Percentiles rank a stretch among this genome's conserved stretches.
Evolutionary conservation across 352 stramenopile species (phyloP).

Genomic region (Blastocystis sp.): DNA sequence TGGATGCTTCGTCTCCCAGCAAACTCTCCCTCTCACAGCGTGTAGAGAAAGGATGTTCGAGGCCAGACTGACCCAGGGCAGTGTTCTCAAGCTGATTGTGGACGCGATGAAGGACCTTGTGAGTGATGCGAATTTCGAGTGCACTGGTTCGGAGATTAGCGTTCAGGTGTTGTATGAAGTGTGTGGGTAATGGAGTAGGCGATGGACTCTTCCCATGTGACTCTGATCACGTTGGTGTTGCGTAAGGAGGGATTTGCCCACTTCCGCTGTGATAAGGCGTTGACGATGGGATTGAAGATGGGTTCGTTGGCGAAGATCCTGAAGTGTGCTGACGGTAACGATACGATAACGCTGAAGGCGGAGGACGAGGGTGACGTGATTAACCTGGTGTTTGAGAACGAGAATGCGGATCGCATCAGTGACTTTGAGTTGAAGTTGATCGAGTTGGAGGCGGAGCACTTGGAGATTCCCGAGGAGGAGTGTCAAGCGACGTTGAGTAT

Average conservation of each 20-base stretch:
- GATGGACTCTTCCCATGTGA: conserved; percentile 99
- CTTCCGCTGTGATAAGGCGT: conserved; percentile 94
- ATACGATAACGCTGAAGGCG: conserved; percentile 95
- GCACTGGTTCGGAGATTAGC: conserved; percentile 85
- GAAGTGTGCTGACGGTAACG: conserved; percentile 96
- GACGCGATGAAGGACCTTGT: conserved; percentile 99
- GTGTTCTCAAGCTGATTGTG: conserved; percentile 97
- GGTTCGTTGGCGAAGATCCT: conserved; percentile 97
- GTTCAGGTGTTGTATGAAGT: conserved; percentile 75
- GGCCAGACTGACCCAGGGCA: conserved; percentile 89
- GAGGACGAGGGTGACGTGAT: conserved; percentile 91
- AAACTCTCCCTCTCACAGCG: not conserved
- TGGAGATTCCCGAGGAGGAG: conserved; percentile 95
- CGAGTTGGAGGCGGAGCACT: conserved; percentile 96
- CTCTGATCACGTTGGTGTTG: conserved; percentile 89
- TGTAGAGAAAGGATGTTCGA: conserved; percentile 89
- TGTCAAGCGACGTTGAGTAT: conserved; percentile 89
- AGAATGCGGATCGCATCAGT: conserved; percentile 86
- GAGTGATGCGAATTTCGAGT: conserved; percentile 94
- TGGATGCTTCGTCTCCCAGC: not conserved
- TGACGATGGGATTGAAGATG: conserved; percentile 93
- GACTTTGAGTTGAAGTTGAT: conserved; percentile 99
- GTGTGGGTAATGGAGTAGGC: conserved; percentile 78
- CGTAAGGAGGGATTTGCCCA: conserved; percentile 90
- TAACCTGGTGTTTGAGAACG: conserved; percentile 95